These are phyloP conservation scores for Candida piceae DNA, from an alignment of 805 yeast genomes.

Conservation along the genomic window DNA sequence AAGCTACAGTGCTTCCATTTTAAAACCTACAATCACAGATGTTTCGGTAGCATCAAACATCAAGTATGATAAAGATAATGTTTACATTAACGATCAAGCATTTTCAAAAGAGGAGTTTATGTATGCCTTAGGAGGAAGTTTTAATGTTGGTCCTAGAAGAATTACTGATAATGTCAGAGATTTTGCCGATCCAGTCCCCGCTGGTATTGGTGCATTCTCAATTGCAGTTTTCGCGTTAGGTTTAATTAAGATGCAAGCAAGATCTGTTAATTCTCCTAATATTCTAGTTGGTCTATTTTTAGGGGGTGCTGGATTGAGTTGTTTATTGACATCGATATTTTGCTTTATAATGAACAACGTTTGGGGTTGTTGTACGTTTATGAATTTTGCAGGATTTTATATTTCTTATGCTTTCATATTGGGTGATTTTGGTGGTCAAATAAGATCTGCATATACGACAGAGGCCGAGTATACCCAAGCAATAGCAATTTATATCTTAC, in stretches of 20 bases:
- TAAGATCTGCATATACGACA: slow-evolving; percentile 34
- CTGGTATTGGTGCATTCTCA: slow-evolving; percentile 47
- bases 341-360: slow-evolving; percentile 47
- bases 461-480: slow-evolving; percentile 37
- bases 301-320: slow-evolving; percentile 46
- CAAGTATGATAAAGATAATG: slow-evolving; percentile 37
- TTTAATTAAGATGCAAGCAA: slow-evolving; percentile 40
- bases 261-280: slow-evolving; percentile 38
- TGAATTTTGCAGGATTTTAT: slow-evolving; percentile 54
- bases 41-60: slow-evolving; percentile 19
- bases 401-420: slow-evolving; percentile 42
- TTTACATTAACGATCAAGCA: slow-evolving; percentile 37
- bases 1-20: slow-evolving; percentile 7
- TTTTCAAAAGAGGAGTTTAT: slow-evolving; percentile 52
- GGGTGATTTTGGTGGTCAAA: slow-evolving; percentile 38
- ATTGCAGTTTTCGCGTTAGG: slow-evolving; percentile 44
- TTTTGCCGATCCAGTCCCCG: slow-evolving; percentile 47
- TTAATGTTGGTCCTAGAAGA: slow-evolving; percentile 37
- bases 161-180: slow-evolving; percentile 21
- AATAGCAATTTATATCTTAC: slow-evolving; percentile 43
- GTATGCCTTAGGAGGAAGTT: slow-evolving; percentile 59
- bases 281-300: slow-evolving; percentile 42
- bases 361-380: slow-evolving; percentile 50
- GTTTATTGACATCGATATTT: slow-evolving; percentile 46
- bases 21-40: slow-evolving; percentile 1